A percentile compares a stretch with the other conserved stretches of the same genome.
These are phyloP conservation scores for Blastobotrys chiropterorum DNA, from an alignment of 805 yeast genomes.

Conservation along the genomic window DNA sequence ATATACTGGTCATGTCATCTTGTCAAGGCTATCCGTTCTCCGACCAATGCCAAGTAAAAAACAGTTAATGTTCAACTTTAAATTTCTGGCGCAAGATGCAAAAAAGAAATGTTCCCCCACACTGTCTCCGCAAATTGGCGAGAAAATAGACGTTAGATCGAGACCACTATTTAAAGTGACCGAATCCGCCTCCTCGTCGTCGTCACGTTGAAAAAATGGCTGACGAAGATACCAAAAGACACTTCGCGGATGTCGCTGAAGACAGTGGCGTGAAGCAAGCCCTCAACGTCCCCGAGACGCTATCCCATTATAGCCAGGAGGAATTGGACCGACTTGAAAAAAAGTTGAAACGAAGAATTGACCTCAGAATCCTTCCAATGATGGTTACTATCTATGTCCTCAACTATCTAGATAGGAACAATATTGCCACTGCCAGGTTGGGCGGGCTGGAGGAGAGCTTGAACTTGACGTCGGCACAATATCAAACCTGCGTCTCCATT, in stretches of 20 bases:
- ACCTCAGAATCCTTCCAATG: conserved; percentile 39
- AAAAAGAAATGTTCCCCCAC: no score
- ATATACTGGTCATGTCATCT: no score
- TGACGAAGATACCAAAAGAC: no score
- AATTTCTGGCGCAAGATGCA: no score
- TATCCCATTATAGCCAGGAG: not conserved
- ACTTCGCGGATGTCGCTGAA: not conserved
- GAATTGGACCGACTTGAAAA: not conserved
- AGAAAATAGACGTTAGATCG: no score
- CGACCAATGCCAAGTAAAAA: no score
- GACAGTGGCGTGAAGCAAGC: not conserved
- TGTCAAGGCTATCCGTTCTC: no score
- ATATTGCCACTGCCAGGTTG: conserved; percentile 47
- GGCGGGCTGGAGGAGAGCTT: conserved; percentile 44
- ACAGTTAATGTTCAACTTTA: no score
- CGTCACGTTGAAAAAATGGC: no score
- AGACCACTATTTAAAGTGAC: no score
- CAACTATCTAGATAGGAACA: conserved; percentile 39
- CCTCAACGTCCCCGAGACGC: not conserved
- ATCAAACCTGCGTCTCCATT: conserved; percentile 26
- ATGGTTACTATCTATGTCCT: conserved; percentile 16
- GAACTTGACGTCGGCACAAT: conserved; percentile 36
- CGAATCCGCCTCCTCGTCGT: not conserved
- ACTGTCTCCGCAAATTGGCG: no score
- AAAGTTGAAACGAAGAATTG: conserved; percentile 34